Conservation (phyloP, 2,329 filamentous ascomycete species). For the Diaporthe caulivora region DNA sequence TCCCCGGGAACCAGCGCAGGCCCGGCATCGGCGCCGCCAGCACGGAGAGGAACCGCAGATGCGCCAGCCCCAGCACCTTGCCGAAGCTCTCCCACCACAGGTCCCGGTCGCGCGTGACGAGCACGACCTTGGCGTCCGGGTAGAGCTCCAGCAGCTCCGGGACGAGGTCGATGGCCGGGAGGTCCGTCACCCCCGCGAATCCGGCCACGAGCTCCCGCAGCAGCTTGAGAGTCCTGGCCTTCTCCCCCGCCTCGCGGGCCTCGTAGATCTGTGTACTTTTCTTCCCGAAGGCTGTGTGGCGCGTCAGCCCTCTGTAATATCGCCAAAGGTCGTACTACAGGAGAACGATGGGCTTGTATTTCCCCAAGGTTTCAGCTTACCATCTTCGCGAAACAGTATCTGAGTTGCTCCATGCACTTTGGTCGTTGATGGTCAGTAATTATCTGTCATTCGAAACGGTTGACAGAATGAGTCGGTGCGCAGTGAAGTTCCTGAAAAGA, state of each 20-base stretch:
- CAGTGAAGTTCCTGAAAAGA: too few species aligned
- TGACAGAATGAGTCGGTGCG: neutral
- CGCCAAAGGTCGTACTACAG: too few species aligned
- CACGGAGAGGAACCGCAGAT: conserved; percentile 2
- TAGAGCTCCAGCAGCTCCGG: conserved; percentile 57
- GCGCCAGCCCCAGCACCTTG: neutral
- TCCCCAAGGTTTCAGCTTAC: neutral
- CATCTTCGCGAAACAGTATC: conserved; percentile 2
- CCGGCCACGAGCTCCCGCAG: conserved; percentile 49
- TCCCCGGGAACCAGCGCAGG: conserved; percentile 9
- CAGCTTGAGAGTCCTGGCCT: conserved; percentile 31
- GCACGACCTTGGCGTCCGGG: conserved; percentile 57
- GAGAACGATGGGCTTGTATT: too few species aligned
- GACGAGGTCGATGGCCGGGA: conserved; percentile 53
- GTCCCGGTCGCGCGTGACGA: conserved; percentile 48
- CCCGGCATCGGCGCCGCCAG: conserved; percentile 32
- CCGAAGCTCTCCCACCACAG: conserved; percentile 47
- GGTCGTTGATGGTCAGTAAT: neutral
- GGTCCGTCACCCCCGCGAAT: conserved; percentile 56
- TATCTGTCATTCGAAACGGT: too few species aligned
- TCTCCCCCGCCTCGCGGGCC: conserved; percentile 4
- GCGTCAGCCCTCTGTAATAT: neutral
- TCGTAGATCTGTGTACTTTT: conserved; percentile 21
- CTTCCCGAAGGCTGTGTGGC: neutral
- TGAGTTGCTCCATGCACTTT: conserved; percentile 27